Base-by-base conservation (phyloP, 2,329 filamentous ascomycete genomes). In the Dactylellina cionopaga region DNA sequence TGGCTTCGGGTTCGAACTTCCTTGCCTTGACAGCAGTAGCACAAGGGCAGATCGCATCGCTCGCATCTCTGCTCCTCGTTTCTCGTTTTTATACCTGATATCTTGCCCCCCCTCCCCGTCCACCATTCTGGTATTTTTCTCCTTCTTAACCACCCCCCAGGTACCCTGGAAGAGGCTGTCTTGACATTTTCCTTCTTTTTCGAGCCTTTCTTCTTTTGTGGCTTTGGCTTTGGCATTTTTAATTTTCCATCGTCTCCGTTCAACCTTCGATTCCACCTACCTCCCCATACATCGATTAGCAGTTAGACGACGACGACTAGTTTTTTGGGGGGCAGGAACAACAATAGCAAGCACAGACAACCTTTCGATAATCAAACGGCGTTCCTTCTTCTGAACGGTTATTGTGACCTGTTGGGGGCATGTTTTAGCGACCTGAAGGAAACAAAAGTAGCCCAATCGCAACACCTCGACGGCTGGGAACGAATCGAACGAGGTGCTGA, bases 401-500 rank as follows among this genome's bases (percentile, higher is more conserved):
- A n/a, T n/a, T n/a, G n/a, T n/a, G n/a, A n/a, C n/a, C 25, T 44
- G 49, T 52, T 54, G 17, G 66, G 43, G 51, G 17, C 13, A 41
- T 9, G 9, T 58, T 56, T 66, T 51, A 66, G 52, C 60, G 49
- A 56, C 43, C 15, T 35, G 19, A 43, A 25, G 9, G 31, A 19
- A 11, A 25, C 19, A 56, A 56, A 43, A 56, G 52, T 31, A 35
- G 24, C 22, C 60, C 33, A 46, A 17, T 54, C 31, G 51, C 41
- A 29, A 49, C 35, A n/a, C 13, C 6, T 58, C 24, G 39, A 35
- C 35, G 63, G 52, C 54, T 51, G 43, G 9, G 66, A 49, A 71
- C 68, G 59, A 72, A 72, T 72, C 59, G 68, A 65, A 72, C 49
- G 59, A 37, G 24, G 37, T 47, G 54, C 68, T 72, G 68, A 72